Base-by-base conservation (phyloP, 768 basidiomycete genomes). In the Lepiota venenata region DNA sequence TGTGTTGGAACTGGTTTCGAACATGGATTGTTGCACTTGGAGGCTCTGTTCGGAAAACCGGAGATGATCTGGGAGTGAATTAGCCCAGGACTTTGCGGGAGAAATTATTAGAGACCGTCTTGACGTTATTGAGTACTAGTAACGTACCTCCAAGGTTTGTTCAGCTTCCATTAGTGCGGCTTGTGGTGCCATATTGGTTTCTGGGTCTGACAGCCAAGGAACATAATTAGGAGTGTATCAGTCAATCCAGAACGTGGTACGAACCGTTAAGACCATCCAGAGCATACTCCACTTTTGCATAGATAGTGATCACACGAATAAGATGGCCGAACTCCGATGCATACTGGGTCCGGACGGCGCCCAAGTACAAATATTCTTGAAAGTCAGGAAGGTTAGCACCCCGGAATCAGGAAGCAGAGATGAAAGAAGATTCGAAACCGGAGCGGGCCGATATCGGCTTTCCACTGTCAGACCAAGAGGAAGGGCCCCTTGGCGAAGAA, bases 301-400 rank as follows among this genome's bases (percentile, higher is more conserved):
- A 84, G 37, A 91, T 77, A 7, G 83, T 73, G 44, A 86, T 69
- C 42, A 89, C 73, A 43, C 87, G 85, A 63, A 89, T 81, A 51
- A 90, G 74, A 63, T 91, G 87, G 1, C 89, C 91, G 56, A 83
- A 82, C 70, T 91, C 89, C 47, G 87, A 87, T 3, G 82, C 78
- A 62, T 78, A 82, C 56, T 79, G 74, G 46, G 77, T 81, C 63
- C 76, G 76, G 53, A 84, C 81, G 58, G 81, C 76, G 54, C 80
- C 79, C 56, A 83, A 75, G 64, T 84, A 78, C 48, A 92, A 70
- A 61, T 85, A 90, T 70, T 92, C 90, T 85, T 65, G 59, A 66
- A 61, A 56, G 18, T 37, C 22, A 40, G 16, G 10, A 39, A 40
- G 10, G 45, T 54, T 57, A 58, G 61, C 44, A 40, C 18, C 40